Evolutionary conservation across 2,329 filamentous ascomycete genomes (phyloP), one percentile per base, ranked within the genome.

Genomic region (Lecanicillium sp.): DNA sequence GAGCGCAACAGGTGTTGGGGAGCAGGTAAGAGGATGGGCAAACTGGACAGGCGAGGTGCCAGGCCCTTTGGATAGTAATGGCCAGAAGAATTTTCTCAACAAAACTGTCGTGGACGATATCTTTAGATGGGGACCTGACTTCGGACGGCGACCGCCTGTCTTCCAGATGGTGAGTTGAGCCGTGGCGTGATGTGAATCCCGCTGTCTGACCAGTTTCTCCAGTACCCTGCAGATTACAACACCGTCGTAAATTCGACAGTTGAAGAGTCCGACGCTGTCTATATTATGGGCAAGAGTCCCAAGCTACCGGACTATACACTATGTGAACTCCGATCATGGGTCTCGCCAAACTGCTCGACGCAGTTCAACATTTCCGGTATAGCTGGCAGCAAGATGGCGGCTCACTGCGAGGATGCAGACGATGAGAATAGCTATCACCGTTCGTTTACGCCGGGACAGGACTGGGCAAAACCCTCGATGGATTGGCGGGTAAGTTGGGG

Each of bases 271-370:
- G 72, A 81, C 44, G 69, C 82, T 0, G 71, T 90, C 2, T 90
- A 90, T 58, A 54, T 90, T 0, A 70, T 93, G 1, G 79, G 73
- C 2, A 81, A 83, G 49, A 60, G 55, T 7, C 48, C 56, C 0
- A 33, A 23, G 4, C 60, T 63, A 6, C 60, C 57, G 0, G 70
- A 78, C 24, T 90, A 84, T 58, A 79, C 82, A 0, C 65, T 93
- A 1, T 93, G 87, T 59, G 72, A 83, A 35, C 61, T 90, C 12
- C 75, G 77, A 19, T 84, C 80, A 0, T 82, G 80, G 54, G 62
- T 81, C 1, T 81, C 83, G 0, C 72, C 82, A 0, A 68, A 75
- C 11, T 93, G 87, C 62, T 83, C 79, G 1, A 90, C 87, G 0
- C 62, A 63, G 4, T 84, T 78, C 56, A 69, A 73, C 49, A 67